Base-by-base conservation (phyloP, 306 rosid species). In the Citrullus colocynthis region DNA sequence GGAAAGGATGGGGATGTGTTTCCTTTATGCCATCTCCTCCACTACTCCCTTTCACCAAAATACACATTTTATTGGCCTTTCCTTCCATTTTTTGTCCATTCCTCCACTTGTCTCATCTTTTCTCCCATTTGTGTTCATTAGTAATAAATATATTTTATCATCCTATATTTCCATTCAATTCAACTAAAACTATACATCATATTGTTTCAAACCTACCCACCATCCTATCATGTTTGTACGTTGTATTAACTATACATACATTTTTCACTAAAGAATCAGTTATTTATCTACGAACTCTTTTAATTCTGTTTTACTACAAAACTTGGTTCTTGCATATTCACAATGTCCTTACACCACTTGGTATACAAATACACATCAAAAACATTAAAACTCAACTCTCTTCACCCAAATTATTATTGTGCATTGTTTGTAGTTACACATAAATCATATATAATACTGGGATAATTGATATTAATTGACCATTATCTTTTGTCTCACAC, bases 11-110 rank as follows among this genome's bases (percentile, higher is more conserved):
- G 75, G 42, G 55, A 69, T 48, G 76, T n/a, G 21, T 57, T 65
- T 64, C 78, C 86, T 85, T 83, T 78, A 44, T 75, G 79, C 83
- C 85, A 69, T 78, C 34, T 69, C 34, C 57, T 5, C 57, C 42
- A 21, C 36, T 78, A 64, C 15, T 71, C 52, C 77, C 81, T 84
- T 88, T 82, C 87, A 84, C 82, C 45, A 75, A 84, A 84, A 84
- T 74, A 59, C 36, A 51, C 37, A 58, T 75, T 76, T 51, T 9
- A 9, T 44, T 79, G 57, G 60, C 32, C 52, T 70, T 81, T 78
- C 70, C 62, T n/a, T 78, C 79, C 78, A 77, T 61, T 54, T 61
- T 54, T 81, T 83, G 85, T 75, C 84, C 78, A 75, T 78, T 76
- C 86, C 75, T 62, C 30, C n/a, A 13, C 58, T 74, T 52, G 69